A percentile compares a stretch with the other conserved stretches of the same genome.
phyloP scores from a whole-genome alignment of 331 rosid genomes.

The Saraca asoca region DNA sequence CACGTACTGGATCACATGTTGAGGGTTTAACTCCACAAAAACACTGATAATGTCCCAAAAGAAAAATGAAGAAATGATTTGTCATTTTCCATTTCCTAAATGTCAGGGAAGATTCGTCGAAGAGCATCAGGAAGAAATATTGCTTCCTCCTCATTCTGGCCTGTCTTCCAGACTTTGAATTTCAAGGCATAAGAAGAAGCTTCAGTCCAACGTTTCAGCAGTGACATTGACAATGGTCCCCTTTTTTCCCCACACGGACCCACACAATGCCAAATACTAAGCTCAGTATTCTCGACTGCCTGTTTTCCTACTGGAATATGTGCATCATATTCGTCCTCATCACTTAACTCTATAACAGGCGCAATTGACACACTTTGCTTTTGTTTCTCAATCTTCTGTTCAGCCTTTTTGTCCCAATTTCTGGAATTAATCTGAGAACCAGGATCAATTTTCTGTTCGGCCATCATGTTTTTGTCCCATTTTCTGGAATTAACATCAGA shows the following conservation, averaged over 20 bases:
- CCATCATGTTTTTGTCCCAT: background rate
- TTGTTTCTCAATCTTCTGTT: conserved; percentile 27
- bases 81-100: conserved; percentile 1
- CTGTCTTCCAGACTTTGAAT: conserved; percentile 68
- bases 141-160: conserved; percentile 59
- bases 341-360: conserved; percentile 33
- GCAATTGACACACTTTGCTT: conserved; percentile 29
- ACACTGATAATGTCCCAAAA: conserved; percentile 2
- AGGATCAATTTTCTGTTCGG: conserved; percentile 14
- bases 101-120: conserved; percentile 14
- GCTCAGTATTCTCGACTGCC: conserved; percentile 37
- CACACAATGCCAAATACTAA: conserved; percentile 51
- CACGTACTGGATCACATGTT: background rate
- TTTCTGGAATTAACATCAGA: conserved; percentile 29
- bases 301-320: background rate
- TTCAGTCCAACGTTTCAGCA: conserved; percentile 55
- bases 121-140: conserved; percentile 55
- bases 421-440: conserved; percentile 24
- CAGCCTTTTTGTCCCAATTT: conserved; percentile 22
- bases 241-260: conserved; percentile 51
- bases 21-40: conserved; percentile 17
- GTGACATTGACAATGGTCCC: conserved; percentile 58
- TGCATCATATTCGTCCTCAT: conserved; percentile 20
- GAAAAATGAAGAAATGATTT: background rate
- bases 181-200: conserved; percentile 27